phyloP scores from a whole-genome alignment of 2,329 filamentous ascomycete genomes.

The Neonectria magnoliae region DNA sequence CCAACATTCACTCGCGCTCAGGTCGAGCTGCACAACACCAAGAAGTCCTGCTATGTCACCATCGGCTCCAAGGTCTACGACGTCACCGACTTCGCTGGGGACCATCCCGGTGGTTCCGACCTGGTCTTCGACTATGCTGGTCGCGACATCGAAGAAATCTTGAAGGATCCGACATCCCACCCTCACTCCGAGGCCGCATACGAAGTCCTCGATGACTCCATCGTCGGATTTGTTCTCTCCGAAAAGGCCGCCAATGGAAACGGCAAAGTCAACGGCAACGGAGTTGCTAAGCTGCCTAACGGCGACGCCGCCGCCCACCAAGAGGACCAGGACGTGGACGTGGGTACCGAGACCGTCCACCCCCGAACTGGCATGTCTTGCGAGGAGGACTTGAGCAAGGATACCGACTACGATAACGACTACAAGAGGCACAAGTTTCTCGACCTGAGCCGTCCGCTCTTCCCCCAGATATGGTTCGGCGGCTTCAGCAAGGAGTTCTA shows the following conservation, averaged over 20 bases:
- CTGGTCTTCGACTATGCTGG: constrained; percentile 90
- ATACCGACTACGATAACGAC: constrained; percentile 80
- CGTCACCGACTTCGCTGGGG: constrained; percentile 88
- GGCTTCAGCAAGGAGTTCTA: constrained; percentile 97
- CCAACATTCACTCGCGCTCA: constrained; percentile 85
- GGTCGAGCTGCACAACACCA: constrained; percentile 81
- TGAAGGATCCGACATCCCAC: constrained; percentile 86
- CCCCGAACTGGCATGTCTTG: constrained; percentile 87
- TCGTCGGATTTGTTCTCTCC: constrained; percentile 81
- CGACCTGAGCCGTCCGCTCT: constrained; percentile 84
- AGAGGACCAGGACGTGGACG: constrained; percentile 36
- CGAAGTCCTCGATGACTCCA: constrained; percentile 88
- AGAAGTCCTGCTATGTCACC: constrained; percentile 91
- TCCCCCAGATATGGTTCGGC: constrained; percentile 88
- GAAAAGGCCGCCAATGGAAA: constrained; percentile 60
- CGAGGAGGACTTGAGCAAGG: constrained; percentile 85
- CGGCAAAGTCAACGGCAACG: constrained; percentile 45
- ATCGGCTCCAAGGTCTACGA: constrained; percentile 93
- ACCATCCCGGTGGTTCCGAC: constrained; percentile 90
- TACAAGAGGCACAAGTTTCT: constrained; percentile 95
- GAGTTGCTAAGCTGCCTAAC: constrained; percentile 40
- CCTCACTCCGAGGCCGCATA: constrained; percentile 92
- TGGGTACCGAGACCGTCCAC: constrained; percentile 53
- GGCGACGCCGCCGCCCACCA: constrained; percentile 43
- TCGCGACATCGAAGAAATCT: constrained; percentile 83